phyloP scores from a whole-genome alignment of 169 alveolate genomes.

The Neospora caninum region DNA sequence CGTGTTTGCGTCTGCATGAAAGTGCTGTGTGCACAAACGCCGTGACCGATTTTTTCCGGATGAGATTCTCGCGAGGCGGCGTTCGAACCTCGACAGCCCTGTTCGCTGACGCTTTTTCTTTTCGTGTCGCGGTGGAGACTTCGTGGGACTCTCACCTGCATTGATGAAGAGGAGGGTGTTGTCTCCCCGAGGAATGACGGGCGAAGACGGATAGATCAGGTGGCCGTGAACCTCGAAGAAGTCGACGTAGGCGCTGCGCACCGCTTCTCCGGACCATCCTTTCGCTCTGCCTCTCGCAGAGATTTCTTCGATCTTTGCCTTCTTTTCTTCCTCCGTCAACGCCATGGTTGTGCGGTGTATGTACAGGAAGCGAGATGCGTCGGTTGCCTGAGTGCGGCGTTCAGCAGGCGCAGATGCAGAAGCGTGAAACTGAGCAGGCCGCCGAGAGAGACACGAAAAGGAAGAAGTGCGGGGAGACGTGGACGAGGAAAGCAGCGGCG shows the following conservation, averaged over 20 bases:
- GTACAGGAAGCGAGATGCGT: too few relatives aligned
- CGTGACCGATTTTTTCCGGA: too few relatives aligned
- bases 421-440: too few relatives aligned
- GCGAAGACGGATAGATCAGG: slow-evolving; percentile 70
- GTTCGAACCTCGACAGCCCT: too few relatives aligned
- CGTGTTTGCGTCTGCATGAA: too few relatives aligned
- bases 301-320: background rate
- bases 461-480: too few relatives aligned
- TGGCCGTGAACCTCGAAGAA: slow-evolving; percentile 70
- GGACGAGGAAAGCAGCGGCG: too few relatives aligned
- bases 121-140: too few relatives aligned
- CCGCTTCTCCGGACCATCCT: slow-evolving; percentile 66
- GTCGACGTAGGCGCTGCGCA: slow-evolving; percentile 68
- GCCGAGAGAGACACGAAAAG: too few relatives aligned
- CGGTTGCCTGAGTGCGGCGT: background rate
- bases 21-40: too few relatives aligned
- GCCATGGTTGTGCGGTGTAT: background rate
- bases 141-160: slow-evolving; percentile 77
- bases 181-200: slow-evolving; percentile 90
- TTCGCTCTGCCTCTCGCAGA: slow-evolving; percentile 41
- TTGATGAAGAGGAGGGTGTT: slow-evolving; percentile 92
- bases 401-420: background rate
- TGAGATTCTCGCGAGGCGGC: too few relatives aligned
- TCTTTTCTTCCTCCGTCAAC: background rate
- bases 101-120: too few relatives aligned